Percentiles rank a stretch among this genome's conserved stretches.
Conservation (phyloP, 1,139 yeast genomes). For the Blastobotrys capitulatus region DNA sequence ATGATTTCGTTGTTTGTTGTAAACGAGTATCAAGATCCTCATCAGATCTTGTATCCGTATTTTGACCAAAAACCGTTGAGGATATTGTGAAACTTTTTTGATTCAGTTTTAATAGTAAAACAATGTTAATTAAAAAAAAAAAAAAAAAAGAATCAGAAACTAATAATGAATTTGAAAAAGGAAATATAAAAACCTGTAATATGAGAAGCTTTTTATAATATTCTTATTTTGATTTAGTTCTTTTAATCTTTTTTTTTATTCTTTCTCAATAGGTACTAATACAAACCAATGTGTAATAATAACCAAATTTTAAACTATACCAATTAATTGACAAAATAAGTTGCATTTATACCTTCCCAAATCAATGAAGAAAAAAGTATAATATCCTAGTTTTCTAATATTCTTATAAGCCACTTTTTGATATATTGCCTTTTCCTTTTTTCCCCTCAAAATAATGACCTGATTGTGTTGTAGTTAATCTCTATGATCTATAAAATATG, state of each 20-base stretch:
- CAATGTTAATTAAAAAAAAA: neutral
- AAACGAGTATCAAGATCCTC: neutral
- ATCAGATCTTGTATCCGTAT: constrained; percentile 4
- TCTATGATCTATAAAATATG: too few species aligned
- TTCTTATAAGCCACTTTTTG: too few species aligned
- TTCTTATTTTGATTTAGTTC: neutral
- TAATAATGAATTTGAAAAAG: too few species aligned
- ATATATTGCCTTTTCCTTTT: too few species aligned
- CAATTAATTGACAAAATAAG: neutral
- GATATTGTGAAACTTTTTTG: constrained; percentile 3
- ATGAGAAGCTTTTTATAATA: neutral
- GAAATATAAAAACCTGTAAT: too few species aligned
- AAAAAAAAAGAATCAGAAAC: neutral
- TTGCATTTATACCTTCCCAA: neutral
- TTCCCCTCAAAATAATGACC: too few species aligned
- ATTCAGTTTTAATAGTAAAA: neutral
- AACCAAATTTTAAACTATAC: neutral
- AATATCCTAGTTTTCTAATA: too few species aligned
- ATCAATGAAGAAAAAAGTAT: too few species aligned
- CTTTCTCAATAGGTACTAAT: neutral
- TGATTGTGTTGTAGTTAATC: too few species aligned
- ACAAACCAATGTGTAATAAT: neutral
- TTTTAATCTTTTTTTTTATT: neutral
- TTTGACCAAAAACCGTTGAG: neutral
- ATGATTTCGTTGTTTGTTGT: neutral